Conservation (phyloP, 805 yeast species). For the Tetrapisispora pingtungensis region DNA sequence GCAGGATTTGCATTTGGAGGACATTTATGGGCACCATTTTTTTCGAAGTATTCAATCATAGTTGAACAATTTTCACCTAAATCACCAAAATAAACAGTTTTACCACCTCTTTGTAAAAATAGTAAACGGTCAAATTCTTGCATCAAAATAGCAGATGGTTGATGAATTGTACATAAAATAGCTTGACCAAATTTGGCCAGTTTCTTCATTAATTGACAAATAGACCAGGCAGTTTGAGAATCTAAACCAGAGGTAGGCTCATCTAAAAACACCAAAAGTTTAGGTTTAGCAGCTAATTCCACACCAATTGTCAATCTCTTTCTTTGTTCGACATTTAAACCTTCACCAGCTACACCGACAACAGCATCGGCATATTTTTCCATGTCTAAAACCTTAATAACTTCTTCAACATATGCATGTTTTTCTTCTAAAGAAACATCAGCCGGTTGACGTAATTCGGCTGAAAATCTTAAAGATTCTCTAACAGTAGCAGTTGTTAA, state of each 20-base stretch:
- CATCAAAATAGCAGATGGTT: slow-evolving; percentile 72
- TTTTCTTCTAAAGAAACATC: slow-evolving; percentile 44
- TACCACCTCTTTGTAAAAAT: slow-evolving; percentile 60
- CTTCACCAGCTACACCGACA: slow-evolving; percentile 68
- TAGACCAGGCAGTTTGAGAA: slow-evolving; percentile 60
- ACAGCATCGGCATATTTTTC: slow-evolving; percentile 55
- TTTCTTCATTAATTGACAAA: slow-evolving; percentile 50
- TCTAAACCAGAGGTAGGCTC: slow-evolving; percentile 65
- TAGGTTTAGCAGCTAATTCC: slow-evolving; percentile 57
- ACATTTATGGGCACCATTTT: slow-evolving; percentile 54
- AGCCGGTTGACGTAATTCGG: slow-evolving; percentile 55
- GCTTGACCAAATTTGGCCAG: slow-evolving; percentile 54
- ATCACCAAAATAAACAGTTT: slow-evolving; percentile 68
- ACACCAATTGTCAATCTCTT: slow-evolving; percentile 58
- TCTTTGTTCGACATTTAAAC: slow-evolving; percentile 52
- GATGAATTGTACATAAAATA: slow-evolving; percentile 69
- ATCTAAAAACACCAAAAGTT: slow-evolving; percentile 48
- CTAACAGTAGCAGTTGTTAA: slow-evolving; percentile 57
- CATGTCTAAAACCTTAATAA: slow-evolving; percentile 57
- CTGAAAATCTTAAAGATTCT: slow-evolving; percentile 60
- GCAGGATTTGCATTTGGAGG: slow-evolving; percentile 70
- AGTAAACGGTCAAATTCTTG: slow-evolving; percentile 70
- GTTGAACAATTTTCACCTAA: slow-evolving; percentile 46
- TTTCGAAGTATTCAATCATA: slow-evolving; percentile 57
- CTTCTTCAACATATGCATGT: slow-evolving; percentile 54